Conservation (phyloP, 1,284 basidiomycete genomes). For the Naganishia sp. region DNA sequence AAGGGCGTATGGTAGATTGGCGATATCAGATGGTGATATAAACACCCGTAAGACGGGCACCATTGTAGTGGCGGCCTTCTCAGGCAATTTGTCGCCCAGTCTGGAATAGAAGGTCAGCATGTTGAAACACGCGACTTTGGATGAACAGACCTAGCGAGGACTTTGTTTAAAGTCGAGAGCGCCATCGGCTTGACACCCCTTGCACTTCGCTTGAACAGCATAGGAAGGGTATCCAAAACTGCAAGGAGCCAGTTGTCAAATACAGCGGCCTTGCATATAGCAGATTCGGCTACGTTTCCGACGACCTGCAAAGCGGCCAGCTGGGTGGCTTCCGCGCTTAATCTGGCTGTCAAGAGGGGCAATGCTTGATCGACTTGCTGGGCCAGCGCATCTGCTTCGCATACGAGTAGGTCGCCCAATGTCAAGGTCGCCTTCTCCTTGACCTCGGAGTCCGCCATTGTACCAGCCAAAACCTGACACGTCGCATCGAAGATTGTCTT, state of each 20-base stretch:
- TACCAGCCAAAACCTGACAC: conserved; percentile 67
- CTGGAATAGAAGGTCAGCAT: conserved; percentile 53
- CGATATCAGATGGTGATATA: conserved; percentile 70
- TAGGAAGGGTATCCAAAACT: conserved; percentile 74
- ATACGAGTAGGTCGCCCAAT: conserved; percentile 81
- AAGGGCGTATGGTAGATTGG: conserved; percentile 74
- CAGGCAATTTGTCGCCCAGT: conserved; percentile 66
- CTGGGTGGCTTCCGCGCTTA: conserved; percentile 62
- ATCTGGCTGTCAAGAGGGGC: conserved; percentile 72
- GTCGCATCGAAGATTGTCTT: conserved; percentile 74
- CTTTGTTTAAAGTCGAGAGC: conserved; percentile 74
- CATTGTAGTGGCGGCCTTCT: conserved; percentile 63
- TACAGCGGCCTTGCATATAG: conserved; percentile 47
- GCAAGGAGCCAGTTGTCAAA: conserved; percentile 76
- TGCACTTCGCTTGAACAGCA: conserved; percentile 65
- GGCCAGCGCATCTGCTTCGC: conserved; percentile 68
- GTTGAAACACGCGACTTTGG: conserved; percentile 5
- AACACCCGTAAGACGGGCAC: conserved; percentile 73
- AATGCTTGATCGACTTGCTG: conserved; percentile 51
- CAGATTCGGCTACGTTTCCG: conserved; percentile 55
- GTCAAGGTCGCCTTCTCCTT: conserved; percentile 77
- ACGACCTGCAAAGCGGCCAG: conserved; percentile 56
- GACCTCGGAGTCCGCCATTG: conserved; percentile 89
- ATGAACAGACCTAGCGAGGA: conserved; percentile 64
- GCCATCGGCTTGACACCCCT: conserved; percentile 71